phyloP scores from a whole-genome alignment of 306 rosid species.

The Cucumis cinereus region DNA sequence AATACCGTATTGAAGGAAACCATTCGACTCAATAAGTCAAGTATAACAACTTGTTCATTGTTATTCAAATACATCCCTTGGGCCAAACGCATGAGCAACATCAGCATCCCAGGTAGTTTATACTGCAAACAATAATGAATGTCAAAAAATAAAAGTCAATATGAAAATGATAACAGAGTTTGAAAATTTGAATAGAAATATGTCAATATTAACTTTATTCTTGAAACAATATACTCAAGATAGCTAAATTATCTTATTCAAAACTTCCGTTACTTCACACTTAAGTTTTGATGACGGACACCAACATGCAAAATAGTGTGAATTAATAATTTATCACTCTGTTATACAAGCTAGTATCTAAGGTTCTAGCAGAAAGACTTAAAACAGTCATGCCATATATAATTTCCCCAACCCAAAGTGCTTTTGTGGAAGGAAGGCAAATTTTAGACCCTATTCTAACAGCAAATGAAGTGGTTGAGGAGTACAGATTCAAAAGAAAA shows the following conservation, averaged over 20 bases:
- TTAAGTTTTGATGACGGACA: too few relatives aligned
- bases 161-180: background rate
- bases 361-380: too few relatives aligned
- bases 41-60: slow-evolving; percentile 54
- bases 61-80: slow-evolving; percentile 45
- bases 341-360: too few relatives aligned
- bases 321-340: too few relatives aligned
- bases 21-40: slow-evolving; percentile 77
- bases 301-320: too few relatives aligned
- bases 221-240: background rate
- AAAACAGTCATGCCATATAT: too few relatives aligned
- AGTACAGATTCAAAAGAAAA: too few relatives aligned
- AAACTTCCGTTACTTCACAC: background rate
- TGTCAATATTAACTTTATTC: background rate
- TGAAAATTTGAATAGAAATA: background rate
- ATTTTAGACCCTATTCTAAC: too few relatives aligned
- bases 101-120: slow-evolving; percentile 57
- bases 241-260: background rate
- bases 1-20: slow-evolving; percentile 67
- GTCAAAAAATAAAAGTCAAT: slow-evolving; percentile 3
- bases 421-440: too few relatives aligned
- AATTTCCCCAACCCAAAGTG: too few relatives aligned
- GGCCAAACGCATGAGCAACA: slow-evolving; percentile 67
- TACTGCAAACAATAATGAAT: slow-evolving; percentile 31
- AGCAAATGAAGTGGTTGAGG: too few relatives aligned